Evolutionary conservation across 768 basidiomycete species (phyloP).

Genomic region (Tephrocybe sp.): DNA sequence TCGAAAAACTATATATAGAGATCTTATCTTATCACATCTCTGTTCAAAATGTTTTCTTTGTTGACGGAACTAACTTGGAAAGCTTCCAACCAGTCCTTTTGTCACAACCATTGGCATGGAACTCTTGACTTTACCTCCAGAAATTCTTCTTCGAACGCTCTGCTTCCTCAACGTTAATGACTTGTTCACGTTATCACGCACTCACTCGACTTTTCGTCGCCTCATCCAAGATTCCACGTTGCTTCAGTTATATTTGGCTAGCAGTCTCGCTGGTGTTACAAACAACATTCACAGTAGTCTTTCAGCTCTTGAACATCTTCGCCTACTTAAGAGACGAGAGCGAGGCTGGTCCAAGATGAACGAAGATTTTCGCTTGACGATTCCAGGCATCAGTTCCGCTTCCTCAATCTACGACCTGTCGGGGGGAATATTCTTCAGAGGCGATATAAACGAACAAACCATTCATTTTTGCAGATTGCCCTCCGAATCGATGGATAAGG

Average conservation of each 20-base stretch:
- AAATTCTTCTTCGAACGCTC: conserved; percentile 17
- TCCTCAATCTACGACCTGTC: conserved; percentile 41
- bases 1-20: too few relatives aligned
- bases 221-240: conserved; percentile 23
- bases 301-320: conserved; percentile 20
- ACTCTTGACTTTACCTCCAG: too few relatives aligned
- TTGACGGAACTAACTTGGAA: too few relatives aligned
- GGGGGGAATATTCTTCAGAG: conserved; percentile 36
- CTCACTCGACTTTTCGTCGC: conserved; percentile 20
- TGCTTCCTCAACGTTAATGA: conserved; percentile 20
- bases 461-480: conserved; percentile 35
- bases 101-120: too few relatives aligned
- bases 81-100: too few relatives aligned
- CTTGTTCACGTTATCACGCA: conserved; percentile 20
- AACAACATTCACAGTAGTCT: conserved; percentile 23
- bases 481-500: conserved; percentile 19
- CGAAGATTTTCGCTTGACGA: conserved; percentile 21
- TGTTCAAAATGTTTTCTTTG: too few relatives aligned
- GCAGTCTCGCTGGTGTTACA: conserved; percentile 21
- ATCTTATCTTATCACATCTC: too few relatives aligned
- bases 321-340: conserved; percentile 21
- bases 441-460: conserved; percentile 20
- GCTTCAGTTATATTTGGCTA: conserved; percentile 30
- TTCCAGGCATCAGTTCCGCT: conserved; percentile 25
- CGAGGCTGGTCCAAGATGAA: conserved; percentile 27